Conservation (phyloP, 1,139 yeast genomes). For the Yamadazyma atmosphaerica region DNA sequence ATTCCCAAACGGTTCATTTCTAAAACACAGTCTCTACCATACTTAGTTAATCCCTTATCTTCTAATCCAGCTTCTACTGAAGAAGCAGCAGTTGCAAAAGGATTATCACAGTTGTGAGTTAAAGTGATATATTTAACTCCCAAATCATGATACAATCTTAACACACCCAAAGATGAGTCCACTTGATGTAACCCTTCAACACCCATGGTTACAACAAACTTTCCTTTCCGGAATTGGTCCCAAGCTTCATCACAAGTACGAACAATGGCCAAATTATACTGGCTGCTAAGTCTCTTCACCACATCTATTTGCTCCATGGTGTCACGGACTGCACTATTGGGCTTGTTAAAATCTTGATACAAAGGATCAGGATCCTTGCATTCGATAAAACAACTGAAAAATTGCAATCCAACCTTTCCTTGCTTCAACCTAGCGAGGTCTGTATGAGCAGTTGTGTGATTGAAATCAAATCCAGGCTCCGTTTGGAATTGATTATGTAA, state of each 20-base stretch:
- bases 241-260: conserved; percentile 37
- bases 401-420: conserved; percentile 47
- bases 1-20: conserved; percentile 57
- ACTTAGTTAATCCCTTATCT: conserved; percentile 45
- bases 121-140: conserved; percentile 54
- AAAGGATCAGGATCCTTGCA: conserved; percentile 38
- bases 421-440: conserved; percentile 36
- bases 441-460: conserved; percentile 38
- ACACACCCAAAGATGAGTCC: conserved; percentile 48
- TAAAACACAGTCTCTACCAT: conserved; percentile 37
- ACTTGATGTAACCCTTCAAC: conserved; percentile 56
- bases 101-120: conserved; percentile 57
- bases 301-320: conserved; percentile 56
- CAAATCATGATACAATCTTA: conserved; percentile 46
- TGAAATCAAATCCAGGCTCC: conserved; percentile 31
- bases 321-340: conserved; percentile 46
- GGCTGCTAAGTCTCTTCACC: conserved; percentile 40
- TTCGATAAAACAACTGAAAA: conserved; percentile 48
- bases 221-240: conserved; percentile 27
- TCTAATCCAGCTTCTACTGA: conserved; percentile 43
- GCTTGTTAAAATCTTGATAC: conserved; percentile 41
- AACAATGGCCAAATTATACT: conserved; percentile 41
- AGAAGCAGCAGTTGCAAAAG: conserved; percentile 55
- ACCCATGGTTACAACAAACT: conserved; percentile 49
- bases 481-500: conserved; percentile 39